Evolutionary conservation across 2,329 filamentous ascomycete genomes (phyloP).

Genomic region (Aspergillus ochraceus): DNA sequence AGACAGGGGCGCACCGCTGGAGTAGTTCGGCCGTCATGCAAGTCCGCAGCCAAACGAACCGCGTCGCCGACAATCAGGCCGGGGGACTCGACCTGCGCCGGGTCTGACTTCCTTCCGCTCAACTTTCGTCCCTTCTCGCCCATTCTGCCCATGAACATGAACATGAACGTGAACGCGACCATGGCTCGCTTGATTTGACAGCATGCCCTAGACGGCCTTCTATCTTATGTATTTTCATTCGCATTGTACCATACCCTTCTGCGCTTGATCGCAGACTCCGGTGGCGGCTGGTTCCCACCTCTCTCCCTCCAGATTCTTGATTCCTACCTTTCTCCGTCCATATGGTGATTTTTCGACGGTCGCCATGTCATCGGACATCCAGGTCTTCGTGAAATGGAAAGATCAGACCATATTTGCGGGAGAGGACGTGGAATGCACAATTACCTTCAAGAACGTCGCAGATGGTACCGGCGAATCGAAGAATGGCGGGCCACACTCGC

Average conservation of each 20-base stretch:
- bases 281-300: slow-evolving; percentile 22
- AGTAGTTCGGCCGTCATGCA: no score
- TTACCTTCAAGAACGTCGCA: slow-evolving; percentile 89
- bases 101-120: not conserved
- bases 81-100: not conserved
- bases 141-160: not conserved
- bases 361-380: slow-evolving; percentile 70
- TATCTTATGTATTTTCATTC: slow-evolving; percentile 5
- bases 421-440: slow-evolving; percentile 91
- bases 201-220: slow-evolving; percentile 27
- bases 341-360: slow-evolving; percentile 33
- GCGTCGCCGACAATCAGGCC: slow-evolving; percentile 1
- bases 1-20: no score
- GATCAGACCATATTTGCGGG: slow-evolving; percentile 94
- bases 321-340: slow-evolving; percentile 22
- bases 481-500: slow-evolving; percentile 28
- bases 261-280: slow-evolving; percentile 1
- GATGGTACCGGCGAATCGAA: slow-evolving; percentile 39
- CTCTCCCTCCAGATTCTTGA: slow-evolving; percentile 18
- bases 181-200: slow-evolving; percentile 25
- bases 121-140: slow-evolving; percentile 10
- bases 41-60: no score
- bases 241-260: slow-evolving; percentile 9
- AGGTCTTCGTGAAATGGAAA: slow-evolving; percentile 93
- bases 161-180: not conserved